Percentiles rank a stretch among this genome's conserved stretches.
phyloP scores from a whole-genome alignment of 2,329 filamentous ascomycete species.

The Paecilomyces sp. region DNA sequence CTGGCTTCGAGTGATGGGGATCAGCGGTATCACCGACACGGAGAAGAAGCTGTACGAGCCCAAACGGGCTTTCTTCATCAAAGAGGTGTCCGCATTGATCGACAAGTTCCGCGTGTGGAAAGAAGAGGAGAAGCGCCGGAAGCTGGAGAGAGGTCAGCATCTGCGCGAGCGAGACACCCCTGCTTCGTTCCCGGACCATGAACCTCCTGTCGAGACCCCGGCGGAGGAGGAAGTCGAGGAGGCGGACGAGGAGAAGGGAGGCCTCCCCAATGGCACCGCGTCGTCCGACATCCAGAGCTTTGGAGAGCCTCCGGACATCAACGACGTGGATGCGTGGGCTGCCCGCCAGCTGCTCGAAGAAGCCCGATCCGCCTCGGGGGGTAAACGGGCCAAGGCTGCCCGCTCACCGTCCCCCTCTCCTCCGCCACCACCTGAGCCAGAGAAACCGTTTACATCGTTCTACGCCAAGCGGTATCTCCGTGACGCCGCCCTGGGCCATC shows the following conservation, averaged over 20 bases:
- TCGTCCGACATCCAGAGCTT: conserved; percentile 26
- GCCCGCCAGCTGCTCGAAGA: conserved; percentile 72
- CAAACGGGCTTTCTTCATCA: conserved; percentile 77
- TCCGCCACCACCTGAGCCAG: conserved; percentile 17
- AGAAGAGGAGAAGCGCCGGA: conserved; percentile 78
- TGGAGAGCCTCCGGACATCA: conserved; percentile 55
- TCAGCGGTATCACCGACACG: conserved; percentile 75
- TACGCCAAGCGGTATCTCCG: conserved; percentile 74
- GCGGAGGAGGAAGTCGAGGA: conserved; percentile 30
- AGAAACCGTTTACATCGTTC: conserved; percentile 74
- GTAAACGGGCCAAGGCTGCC: conserved; percentile 15
- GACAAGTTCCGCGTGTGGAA: conserved; percentile 86
- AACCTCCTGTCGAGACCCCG: conserved; percentile 17
- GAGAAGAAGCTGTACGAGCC: conserved; percentile 82
- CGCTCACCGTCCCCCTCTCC: conserved; percentile 9
- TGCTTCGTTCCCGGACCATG: background rate
- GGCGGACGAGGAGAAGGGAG: conserved; percentile 9
- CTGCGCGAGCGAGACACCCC: conserved; percentile 14
- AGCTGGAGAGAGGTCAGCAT: conserved; percentile 65
- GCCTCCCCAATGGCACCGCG: conserved; percentile 7
- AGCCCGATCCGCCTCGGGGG: conserved; percentile 50
- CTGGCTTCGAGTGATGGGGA: conserved; percentile 87
- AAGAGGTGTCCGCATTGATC: conserved; percentile 71
- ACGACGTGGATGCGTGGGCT: conserved; percentile 62
- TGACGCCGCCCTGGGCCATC: conserved; percentile 67